Evolutionary conservation across 106 monocot species (phyloP), one percentile per base, ranked within the genome.

Genomic region (Acorus calamus): DNA sequence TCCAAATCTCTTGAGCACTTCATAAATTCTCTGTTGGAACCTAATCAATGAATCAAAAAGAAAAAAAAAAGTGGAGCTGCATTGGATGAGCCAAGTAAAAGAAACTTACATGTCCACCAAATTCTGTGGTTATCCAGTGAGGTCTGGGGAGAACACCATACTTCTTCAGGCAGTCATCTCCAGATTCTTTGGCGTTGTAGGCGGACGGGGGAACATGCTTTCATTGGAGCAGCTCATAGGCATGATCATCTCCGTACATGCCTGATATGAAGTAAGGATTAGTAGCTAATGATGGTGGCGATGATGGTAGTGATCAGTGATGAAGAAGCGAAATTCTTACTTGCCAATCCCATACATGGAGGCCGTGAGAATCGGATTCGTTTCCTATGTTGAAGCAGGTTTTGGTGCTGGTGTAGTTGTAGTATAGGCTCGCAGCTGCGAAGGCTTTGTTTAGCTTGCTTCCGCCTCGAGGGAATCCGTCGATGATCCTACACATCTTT

Each of bases 211-310:
- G 64, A 94, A 89, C 93, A 94, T 94, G 77, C 86, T 86, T 47
- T 78, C 56, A 14, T 83, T 81, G 0, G 89, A 73, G 54, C 64
- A 51, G 12, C 63, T 77, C 89, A 94, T 86, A 5, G 93, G 93
- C 86, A 94, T 93, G 7, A 93, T 75, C 93, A 93, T 93, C 64
- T 93, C 93, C 44, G 93, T 89, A 72, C 93, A 93, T 46, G 81
- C 80, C 93, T 93, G 46, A 14, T 60, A 28, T 1, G 6, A 3
- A 49, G 2, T 8, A 46, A 57, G 2, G 57, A 56, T 43, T 54
- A 4, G 11, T 6, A 49, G 42, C 7, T 0, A 69, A 42, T n/a
- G n/a, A 69, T 2, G 59, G 8, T 4, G 44, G 28, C 9, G 61
- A 50, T 12, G 14, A 52, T 10, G 51, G 9, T 6, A 46, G 42